Evolutionary conservation across 2,329 filamentous ascomycete species (phyloP).

Genomic region (Alternaria gaisen): DNA sequence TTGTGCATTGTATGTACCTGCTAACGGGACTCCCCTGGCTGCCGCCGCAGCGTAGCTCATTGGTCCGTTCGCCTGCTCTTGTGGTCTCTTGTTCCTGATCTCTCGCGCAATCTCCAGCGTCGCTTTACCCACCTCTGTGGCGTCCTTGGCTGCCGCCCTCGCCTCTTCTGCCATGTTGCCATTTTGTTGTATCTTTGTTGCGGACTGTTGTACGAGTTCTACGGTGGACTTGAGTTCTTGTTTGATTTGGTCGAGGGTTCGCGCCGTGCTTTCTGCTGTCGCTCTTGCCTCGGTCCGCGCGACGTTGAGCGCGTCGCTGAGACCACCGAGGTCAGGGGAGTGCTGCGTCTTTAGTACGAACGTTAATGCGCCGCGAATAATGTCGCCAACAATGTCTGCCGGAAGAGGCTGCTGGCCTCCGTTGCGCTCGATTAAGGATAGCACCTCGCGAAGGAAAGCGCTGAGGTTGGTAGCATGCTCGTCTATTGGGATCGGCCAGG

Average conservation of each 20-base stretch:
- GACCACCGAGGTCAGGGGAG: slow-evolving; percentile 20
- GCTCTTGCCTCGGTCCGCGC: slow-evolving; percentile 22
- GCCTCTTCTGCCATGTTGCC: slow-evolving; percentile 21
- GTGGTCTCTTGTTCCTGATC: not conserved
- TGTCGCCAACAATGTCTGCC: slow-evolving; percentile 20
- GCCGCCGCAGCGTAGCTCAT: too few relatives aligned
- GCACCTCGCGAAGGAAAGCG: too few relatives aligned
- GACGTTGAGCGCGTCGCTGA: slow-evolving; percentile 24
- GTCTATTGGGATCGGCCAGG: too few relatives aligned
- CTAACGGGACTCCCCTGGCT: too few relatives aligned
- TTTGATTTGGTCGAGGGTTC: too few relatives aligned
- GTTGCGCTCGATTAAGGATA: too few relatives aligned
- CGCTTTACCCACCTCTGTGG: too few relatives aligned
- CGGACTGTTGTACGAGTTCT: slow-evolving; percentile 7
- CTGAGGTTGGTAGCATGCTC: too few relatives aligned
- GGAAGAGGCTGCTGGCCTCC: slow-evolving; percentile 13
- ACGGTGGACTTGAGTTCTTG: too few relatives aligned
- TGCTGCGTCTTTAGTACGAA: slow-evolving; percentile 28
- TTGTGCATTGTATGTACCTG: slow-evolving; percentile 29
- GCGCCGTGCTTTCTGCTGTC: not conserved
- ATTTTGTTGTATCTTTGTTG: slow-evolving; percentile 19
- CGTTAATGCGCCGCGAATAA: slow-evolving; percentile 21
- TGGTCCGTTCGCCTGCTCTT: slow-evolving; percentile 10
- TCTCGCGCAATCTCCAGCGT: too few relatives aligned
- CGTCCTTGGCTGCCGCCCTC: slow-evolving; percentile 6